Evolutionary conservation across 1,284 basidiomycete genomes (phyloP).

Genomic region (Trametes sp.): DNA sequence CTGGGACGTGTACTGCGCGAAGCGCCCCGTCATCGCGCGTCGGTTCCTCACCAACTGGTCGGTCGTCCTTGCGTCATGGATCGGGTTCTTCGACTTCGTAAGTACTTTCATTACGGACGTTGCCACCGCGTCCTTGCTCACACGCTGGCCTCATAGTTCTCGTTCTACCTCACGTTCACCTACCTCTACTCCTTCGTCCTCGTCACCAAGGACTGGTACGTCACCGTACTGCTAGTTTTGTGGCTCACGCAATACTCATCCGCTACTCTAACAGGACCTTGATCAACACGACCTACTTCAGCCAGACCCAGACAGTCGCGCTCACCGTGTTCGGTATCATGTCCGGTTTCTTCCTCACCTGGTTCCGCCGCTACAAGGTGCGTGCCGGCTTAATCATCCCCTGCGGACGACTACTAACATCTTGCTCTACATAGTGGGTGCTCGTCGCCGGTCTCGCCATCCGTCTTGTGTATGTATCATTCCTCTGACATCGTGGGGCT

Average conservation of each 20-base stretch:
- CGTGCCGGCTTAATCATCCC: not conserved
- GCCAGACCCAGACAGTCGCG: constrained; percentile 64
- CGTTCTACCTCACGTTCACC: constrained; percentile 66
- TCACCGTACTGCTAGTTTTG: not conserved
- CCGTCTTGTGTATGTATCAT: constrained; percentile 54
- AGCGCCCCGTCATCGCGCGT: constrained; percentile 59
- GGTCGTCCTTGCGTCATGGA: constrained; percentile 66
- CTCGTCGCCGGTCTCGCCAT: constrained; percentile 73
- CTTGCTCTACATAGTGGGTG: constrained; percentile 50
- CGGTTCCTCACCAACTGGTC: constrained; percentile 66
- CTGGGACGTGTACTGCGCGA: constrained; percentile 60
- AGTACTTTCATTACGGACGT: constrained; percentile 31
- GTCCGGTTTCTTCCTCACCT: constrained; percentile 64
- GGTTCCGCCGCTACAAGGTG: constrained; percentile 61
- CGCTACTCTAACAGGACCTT: constrained; percentile 49
- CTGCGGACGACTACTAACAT: not conserved
- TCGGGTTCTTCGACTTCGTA: constrained; percentile 78
- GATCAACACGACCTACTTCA: constrained; percentile 61
- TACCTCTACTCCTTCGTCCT: constrained; percentile 70
- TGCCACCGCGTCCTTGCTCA: not conserved
- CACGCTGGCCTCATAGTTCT: constrained; percentile 48
- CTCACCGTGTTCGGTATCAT: constrained; percentile 72
- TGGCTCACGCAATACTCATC: not conserved
- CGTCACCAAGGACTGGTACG: constrained; percentile 65
- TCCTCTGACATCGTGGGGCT: not conserved